Evolutionary conservation across 2,329 filamentous ascomycete species (phyloP).

Genomic region (Botrytis pseudocinerea): DNA sequence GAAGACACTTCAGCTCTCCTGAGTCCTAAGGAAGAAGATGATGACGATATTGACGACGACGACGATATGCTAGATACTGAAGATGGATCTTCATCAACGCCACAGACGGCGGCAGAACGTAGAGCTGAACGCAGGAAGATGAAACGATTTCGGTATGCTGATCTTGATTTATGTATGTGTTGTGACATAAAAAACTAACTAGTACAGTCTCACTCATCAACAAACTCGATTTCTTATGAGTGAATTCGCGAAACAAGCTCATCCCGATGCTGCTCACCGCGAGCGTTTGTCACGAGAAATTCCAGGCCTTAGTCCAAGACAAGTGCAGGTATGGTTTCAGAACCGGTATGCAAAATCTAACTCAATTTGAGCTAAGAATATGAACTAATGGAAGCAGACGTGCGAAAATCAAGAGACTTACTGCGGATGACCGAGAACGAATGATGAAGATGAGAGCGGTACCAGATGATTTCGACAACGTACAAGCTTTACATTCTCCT

Average conservation of each 20-base stretch:
- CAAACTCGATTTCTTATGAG: slow-evolving; percentile 98
- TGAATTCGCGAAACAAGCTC: slow-evolving; percentile 91
- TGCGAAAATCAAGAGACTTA: slow-evolving; percentile 71
- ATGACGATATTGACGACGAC: slow-evolving; percentile 49
- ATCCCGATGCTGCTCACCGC: slow-evolving; percentile 87
- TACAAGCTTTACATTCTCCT: slow-evolving; percentile 67
- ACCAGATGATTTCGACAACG: slow-evolving; percentile 69
- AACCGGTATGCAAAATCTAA: slow-evolving; percentile 69
- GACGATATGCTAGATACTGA: slow-evolving; percentile 55
- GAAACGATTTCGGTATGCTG: slow-evolving; percentile 74
- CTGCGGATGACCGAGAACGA: slow-evolving; percentile 67
- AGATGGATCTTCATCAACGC: slow-evolving; percentile 42
- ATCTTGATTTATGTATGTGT: neutral
- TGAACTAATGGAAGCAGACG: slow-evolving; percentile 48
- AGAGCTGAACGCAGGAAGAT: slow-evolving; percentile 62
- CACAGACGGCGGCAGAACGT: slow-evolving; percentile 57
- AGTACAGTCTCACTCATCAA: slow-evolving; percentile 79
- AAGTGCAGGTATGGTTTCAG: slow-evolving; percentile 98
- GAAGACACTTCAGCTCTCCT: slow-evolving; percentile 50
- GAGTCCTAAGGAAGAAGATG: slow-evolving; percentile 40
- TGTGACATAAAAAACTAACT: slow-evolving; percentile 41
- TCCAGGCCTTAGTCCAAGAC: slow-evolving; percentile 83
- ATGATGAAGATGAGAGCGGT: slow-evolving; percentile 73
- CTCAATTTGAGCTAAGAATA: neutral
- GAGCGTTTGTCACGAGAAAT: slow-evolving; percentile 88